phyloP scores from a whole-genome alignment of 345 rosid genomes.

The Triadica sebifera region DNA sequence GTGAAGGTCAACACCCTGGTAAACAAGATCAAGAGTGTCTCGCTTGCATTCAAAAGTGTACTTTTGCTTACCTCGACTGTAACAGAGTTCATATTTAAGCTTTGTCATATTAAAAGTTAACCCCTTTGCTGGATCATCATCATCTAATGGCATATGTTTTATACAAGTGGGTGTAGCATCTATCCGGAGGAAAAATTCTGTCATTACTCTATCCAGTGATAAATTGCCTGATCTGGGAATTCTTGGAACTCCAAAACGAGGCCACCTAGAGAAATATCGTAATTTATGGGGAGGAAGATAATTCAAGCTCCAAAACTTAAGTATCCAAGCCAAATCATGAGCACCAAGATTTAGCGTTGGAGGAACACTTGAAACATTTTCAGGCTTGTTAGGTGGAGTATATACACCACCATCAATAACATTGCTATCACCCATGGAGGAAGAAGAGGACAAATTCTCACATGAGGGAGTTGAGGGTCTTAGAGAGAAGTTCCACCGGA shows the following conservation, averaged over 20 bases:
- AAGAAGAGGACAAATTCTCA: slow-evolving; percentile 43
- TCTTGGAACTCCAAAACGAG: slow-evolving; percentile 92
- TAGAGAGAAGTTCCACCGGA: slow-evolving; percentile 82
- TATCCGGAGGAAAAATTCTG: slow-evolving; percentile 87
- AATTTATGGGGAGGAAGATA: slow-evolving; percentile 92
- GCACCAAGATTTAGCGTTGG: slow-evolving; percentile 83
- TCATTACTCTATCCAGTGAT: slow-evolving; percentile 92
- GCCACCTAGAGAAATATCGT: slow-evolving; percentile 86
- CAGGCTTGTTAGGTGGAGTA: slow-evolving; percentile 42
- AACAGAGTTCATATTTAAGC: slow-evolving; percentile 77
- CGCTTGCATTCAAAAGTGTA: slow-evolving; percentile 88
- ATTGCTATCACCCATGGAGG: slow-evolving; percentile 35
- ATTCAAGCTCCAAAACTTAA: slow-evolving; percentile 78
- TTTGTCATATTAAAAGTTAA: slow-evolving; percentile 75
- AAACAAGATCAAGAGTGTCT: slow-evolving; percentile 92
- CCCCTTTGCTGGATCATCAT: slow-evolving; percentile 95
- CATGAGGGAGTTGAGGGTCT: slow-evolving; percentile 44
- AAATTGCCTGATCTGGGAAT: slow-evolving; percentile 81
- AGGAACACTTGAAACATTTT: slow-evolving; percentile 37
- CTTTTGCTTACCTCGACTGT: slow-evolving; percentile 83
- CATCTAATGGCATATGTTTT: slow-evolving; percentile 72
- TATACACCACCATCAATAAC: slow-evolving; percentile 30
- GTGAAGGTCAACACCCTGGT: slow-evolving; percentile 91
- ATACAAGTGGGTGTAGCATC: slow-evolving; percentile 75
- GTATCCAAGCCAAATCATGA: slow-evolving; percentile 93